Percentiles rank a stretch among this genome's conserved stretches.
Conservation (phyloP, 768 basidiomycete genomes). For the Clitopilus passeckerianus region DNA sequence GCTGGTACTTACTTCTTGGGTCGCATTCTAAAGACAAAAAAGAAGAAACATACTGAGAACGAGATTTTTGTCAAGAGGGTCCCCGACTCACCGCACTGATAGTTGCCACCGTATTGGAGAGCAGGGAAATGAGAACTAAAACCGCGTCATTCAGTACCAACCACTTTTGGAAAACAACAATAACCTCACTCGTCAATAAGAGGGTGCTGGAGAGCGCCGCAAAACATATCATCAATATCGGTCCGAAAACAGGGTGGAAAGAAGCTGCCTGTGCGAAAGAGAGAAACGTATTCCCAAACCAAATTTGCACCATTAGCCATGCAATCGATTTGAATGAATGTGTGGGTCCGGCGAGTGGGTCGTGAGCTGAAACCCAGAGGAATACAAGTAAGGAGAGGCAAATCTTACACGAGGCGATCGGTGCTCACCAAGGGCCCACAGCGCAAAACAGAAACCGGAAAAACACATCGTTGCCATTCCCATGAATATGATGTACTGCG, state of each 20-base stretch:
- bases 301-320: conserved; percentile 85
- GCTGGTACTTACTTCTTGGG: conserved; percentile 35
- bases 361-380: conserved; percentile 11
- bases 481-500: conserved; percentile 77
- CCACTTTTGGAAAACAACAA: neutral
- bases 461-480: conserved; percentile 75
- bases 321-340: conserved; percentile 51
- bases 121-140: conserved; percentile 76
- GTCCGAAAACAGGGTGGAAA: conserved; percentile 70
- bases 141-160: neutral
- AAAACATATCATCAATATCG: conserved; percentile 74
- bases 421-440: conserved; percentile 38
- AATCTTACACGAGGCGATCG: neutral
- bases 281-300: conserved; percentile 77
- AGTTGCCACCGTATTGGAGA: conserved; percentile 84
- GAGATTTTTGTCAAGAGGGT: neutral
- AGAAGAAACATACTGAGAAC: neutral
- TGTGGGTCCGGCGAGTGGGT: conserved; percentile 15
- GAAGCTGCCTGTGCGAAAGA: conserved; percentile 50
- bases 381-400: neutral
- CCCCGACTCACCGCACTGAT: conserved; percentile 55
- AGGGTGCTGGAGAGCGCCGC: conserved; percentile 78
- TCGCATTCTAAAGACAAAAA: conserved; percentile 31
- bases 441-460: conserved; percentile 61
- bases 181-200: conserved; percentile 66